Evolutionary conservation across 805 yeast species (phyloP).

Genomic region (Danielia reshetovae): DNA sequence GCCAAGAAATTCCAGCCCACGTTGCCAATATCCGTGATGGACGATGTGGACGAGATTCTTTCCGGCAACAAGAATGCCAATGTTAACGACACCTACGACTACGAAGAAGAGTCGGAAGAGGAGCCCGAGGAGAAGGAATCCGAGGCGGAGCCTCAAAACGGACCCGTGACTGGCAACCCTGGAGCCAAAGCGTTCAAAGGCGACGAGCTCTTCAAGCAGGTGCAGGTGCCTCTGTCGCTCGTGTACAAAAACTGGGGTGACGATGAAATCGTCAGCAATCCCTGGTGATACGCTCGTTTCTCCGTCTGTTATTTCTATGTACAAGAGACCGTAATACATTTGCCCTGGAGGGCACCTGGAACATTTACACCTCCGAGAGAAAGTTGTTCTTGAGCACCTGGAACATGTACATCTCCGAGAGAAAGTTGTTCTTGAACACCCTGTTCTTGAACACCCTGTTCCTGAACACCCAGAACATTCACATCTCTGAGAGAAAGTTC

Average conservation of each 20-base stretch:
- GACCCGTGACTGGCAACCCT: neutral
- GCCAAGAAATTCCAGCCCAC: slow-evolving; percentile 65
- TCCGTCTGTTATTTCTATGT: slow-evolving; percentile 3
- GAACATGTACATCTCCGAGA: slow-evolving; percentile 32
- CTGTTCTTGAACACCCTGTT: slow-evolving; percentile 62
- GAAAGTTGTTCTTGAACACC: slow-evolving; percentile 77
- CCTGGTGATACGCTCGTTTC: slow-evolving; percentile 48
- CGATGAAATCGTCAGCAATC: slow-evolving; percentile 57
- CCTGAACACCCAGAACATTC: slow-evolving; percentile 19
- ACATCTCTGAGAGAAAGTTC: slow-evolving; percentile 58
- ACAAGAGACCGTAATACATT: too few relatives aligned
- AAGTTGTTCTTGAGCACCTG: slow-evolving; percentile 64
- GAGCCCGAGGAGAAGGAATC: slow-evolving; percentile 17
- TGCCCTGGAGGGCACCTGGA: too few relatives aligned
- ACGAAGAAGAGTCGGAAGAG: slow-evolving; percentile 23
- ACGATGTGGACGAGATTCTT: slow-evolving; percentile 62
- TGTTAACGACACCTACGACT: slow-evolving; percentile 30
- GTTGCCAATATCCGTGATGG: slow-evolving; percentile 65
- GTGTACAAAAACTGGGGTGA: slow-evolving; percentile 49
- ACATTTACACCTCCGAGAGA: slow-evolving; percentile 35
- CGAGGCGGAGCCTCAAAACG: slow-evolving; percentile 5
- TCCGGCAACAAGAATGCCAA: slow-evolving; percentile 25
- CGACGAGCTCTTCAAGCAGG: slow-evolving; percentile 46
- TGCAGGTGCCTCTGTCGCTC: slow-evolving; percentile 46
- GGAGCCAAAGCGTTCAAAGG: slow-evolving; percentile 28